Evolutionary conservation across 805 yeast genomes (phyloP).

Genomic region (Lipomyces orientalis): DNA sequence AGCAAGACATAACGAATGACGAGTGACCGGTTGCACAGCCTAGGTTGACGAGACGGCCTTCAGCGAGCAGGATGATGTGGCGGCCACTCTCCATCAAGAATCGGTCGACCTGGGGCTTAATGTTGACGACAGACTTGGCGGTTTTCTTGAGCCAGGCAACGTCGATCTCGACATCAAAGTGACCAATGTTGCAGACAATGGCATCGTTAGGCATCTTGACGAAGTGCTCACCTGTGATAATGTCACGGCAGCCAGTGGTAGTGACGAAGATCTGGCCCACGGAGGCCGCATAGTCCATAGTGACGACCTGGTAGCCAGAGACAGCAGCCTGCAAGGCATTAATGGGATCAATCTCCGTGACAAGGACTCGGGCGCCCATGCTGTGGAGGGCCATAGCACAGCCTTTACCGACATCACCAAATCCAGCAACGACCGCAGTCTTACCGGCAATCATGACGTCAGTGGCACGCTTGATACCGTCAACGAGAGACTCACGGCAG

Average conservation of each 20-base stretch:
- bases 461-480: slow-evolving; percentile 99
- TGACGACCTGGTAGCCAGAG: slow-evolving; percentile 95
- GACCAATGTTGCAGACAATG: slow-evolving; percentile 99
- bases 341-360: slow-evolving; percentile 98
- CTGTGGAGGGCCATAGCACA: slow-evolving; percentile 98
- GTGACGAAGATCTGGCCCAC: slow-evolving; percentile 97
- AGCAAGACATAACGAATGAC: slow-evolving; percentile 98
- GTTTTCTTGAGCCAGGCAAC: slow-evolving; percentile 98
- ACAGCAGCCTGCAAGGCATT: slow-evolving; percentile 99
- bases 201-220: slow-evolving; percentile 97
- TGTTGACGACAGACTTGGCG: slow-evolving; percentile 92
- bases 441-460: slow-evolving; percentile 99
- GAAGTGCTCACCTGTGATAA: slow-evolving; percentile 88
- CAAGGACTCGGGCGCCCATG: slow-evolving; percentile 99
- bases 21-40: slow-evolving; percentile 99
- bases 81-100: slow-evolving; percentile 85
- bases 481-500: slow-evolving; percentile 97
- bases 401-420: slow-evolving; percentile 99
- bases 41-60: slow-evolving; percentile 98
- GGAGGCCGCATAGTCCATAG: slow-evolving; percentile 91
- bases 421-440: slow-evolving; percentile 98
- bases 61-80: slow-evolving; percentile 95
- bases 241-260: slow-evolving; percentile 99
- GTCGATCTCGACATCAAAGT: slow-evolving; percentile 98
- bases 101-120: slow-evolving; percentile 99